Evolutionary conservation across 106 monocot genomes (phyloP).

Genomic region (Gastrodia elata): DNA sequence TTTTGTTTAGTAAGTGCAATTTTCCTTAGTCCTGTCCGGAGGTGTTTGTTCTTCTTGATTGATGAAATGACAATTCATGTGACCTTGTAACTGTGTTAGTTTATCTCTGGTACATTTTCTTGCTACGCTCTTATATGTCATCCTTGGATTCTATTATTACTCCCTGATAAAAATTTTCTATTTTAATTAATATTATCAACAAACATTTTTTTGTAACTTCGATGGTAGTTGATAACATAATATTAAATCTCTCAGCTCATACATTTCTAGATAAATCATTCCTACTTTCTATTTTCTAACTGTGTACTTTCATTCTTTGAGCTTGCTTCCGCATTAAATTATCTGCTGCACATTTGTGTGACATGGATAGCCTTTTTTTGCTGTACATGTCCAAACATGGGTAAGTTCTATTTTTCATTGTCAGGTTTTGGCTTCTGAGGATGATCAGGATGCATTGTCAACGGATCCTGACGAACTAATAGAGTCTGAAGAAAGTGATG

Average conservation of each 20-base stretch:
- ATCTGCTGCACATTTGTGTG: not conserved
- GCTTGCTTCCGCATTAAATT: not conserved
- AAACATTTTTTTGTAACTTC: not conserved
- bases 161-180: not conserved
- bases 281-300: not conserved
- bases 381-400: not conserved
- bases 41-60: not conserved
- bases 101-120: not conserved
- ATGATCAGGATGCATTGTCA: constrained; percentile 84
- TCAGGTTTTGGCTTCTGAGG: constrained; percentile 88
- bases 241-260: not conserved
- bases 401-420: constrained; percentile 4
- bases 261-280: not conserved
- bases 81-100: not conserved
- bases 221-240: not conserved
- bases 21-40: not conserved
- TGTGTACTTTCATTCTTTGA: not conserved
- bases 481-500: constrained; percentile 87
- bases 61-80: not conserved
- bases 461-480: constrained; percentile 87
- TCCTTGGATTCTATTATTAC: not conserved
- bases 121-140: not conserved
- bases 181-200: not conserved
- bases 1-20: too few species aligned
- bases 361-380: not conserved